Conservation (phyloP, 805 yeast genomes). For the Metschnikowia arizonensis region DNA sequence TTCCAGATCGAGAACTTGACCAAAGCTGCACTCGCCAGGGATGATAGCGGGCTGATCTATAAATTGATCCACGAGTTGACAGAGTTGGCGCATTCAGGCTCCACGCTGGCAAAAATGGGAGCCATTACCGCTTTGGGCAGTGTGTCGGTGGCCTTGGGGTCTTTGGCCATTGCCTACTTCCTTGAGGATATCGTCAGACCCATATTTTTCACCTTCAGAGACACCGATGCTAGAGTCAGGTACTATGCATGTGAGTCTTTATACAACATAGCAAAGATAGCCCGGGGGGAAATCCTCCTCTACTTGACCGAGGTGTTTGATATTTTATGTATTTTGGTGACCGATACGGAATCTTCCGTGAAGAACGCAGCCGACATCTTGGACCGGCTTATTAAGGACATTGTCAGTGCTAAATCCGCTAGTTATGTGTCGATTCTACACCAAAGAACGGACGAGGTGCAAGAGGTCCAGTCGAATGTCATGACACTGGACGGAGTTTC, state of each 20-base stretch:
- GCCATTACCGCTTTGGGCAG: conserved; percentile 95
- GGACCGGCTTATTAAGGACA: conserved; percentile 87
- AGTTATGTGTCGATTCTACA: conserved; percentile 75
- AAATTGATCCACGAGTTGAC: conserved; percentile 69
- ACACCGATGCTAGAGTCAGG: conserved; percentile 94
- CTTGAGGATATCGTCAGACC: conserved; percentile 87
- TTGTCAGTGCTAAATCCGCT: conserved; percentile 91
- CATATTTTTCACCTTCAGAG: conserved; percentile 91
- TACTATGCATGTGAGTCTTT: conserved; percentile 95
- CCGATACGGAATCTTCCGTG: conserved; percentile 87
- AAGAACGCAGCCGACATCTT: conserved; percentile 93
- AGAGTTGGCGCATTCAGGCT: conserved; percentile 73
- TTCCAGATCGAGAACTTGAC: conserved; percentile 74
- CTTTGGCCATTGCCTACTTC: conserved; percentile 74
- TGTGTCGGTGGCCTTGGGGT: conserved; percentile 88
- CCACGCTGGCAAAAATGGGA: conserved; percentile 75
- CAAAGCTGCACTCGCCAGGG: conserved; percentile 58
- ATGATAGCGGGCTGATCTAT: conserved; percentile 57
- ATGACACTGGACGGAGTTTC: conserved; percentile 58
- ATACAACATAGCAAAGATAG: conserved; percentile 93
- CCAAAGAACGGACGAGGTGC: conserved; percentile 33
- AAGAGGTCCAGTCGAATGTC: conserved; percentile 35
- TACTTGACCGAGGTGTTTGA: conserved; percentile 95
- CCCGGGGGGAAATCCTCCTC: conserved; percentile 86
- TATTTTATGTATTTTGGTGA: conserved; percentile 81